Conservation (phyloP, 495 filamentous ascomycete genomes). For the Jackrogersella minutella region DNA sequence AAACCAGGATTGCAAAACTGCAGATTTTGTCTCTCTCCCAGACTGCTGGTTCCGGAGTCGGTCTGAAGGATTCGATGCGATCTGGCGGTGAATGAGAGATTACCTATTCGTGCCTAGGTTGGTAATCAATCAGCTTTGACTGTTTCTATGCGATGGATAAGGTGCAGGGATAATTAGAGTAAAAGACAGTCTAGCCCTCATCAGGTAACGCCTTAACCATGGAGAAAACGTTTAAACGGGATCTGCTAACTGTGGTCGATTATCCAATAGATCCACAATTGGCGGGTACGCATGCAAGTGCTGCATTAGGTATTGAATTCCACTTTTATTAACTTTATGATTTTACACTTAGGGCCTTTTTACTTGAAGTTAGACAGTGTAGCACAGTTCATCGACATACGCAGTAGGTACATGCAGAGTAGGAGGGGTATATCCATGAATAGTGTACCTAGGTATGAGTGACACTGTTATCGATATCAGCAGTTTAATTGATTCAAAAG, state of each 20-base stretch:
- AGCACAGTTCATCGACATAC: no score
- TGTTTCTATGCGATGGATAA: constrained; percentile 9
- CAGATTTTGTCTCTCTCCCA: constrained; percentile 22
- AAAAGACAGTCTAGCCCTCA: neutral
- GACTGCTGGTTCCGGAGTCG: constrained; percentile 37
- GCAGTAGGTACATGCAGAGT: no score
- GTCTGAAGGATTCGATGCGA: constrained; percentile 40
- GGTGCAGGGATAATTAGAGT: neutral
- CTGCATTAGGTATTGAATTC: constrained; percentile 39
- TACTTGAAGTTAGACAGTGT: no score
- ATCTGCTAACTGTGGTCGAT: constrained; percentile 10
- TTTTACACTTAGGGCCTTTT: no score
- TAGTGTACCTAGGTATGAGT: no score
- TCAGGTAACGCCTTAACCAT: constrained; percentile 4
- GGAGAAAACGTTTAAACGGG: constrained; percentile 7
- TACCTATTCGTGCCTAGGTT: constrained; percentile 25
- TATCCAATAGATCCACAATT: constrained; percentile 25
- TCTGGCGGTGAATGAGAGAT: constrained; percentile 42
- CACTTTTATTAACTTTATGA: no score
- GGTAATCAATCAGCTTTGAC: constrained; percentile 38
- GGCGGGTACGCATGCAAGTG: constrained; percentile 41
- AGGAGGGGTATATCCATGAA: no score
- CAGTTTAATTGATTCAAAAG: no score
- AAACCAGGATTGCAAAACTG: constrained; percentile 19
- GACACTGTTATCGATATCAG: no score